Base-by-base conservation (phyloP, 805 yeast species). In the Metschnikowia continentalis region DNA sequence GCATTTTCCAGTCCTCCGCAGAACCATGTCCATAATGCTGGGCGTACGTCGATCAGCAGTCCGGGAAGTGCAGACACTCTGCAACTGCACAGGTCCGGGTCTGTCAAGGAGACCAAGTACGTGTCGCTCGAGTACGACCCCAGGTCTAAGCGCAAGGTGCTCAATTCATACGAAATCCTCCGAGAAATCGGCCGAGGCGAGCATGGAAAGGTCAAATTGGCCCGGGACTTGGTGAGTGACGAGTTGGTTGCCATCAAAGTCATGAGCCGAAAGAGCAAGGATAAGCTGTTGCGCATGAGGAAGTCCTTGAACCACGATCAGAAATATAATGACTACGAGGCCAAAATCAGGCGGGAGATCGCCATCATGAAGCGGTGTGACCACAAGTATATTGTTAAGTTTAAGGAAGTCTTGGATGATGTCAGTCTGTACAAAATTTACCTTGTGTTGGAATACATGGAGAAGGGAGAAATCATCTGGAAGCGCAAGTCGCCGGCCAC, bases 141-240 rank as follows among this genome's bases (percentile, higher is more conserved):
- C 0, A 79, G 86, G 4, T 82, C 86, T 1, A 83, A 86, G 54
- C 80, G 94, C 46, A 88, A 91, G 64, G 82, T 86, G 35, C 75
- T 94, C 54, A 94, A 94, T 69, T 83, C 95, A 0, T 94, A 91
- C 65, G 99, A 94, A 67, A 88, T 94, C 35, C 69, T 90, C 32
- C 76, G 79, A 23, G 97, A 91, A 69, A 75, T 94, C 30, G 99
- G 99, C 10, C 77, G 88, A 35, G 99, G 99, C n/a, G 96, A 91
- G 66, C 98, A 92, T 69, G 98, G 99, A n/a, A 92, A 90, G 66
- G 99, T 94, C 40, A 94, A 94, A 66, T 76, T 94, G 17, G 99
- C 96, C 0, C 80, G 80, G 53, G 92, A 91, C 64, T 68, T 84
- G 49, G 75, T 79, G n/a, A 68, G 77, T 5, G 74, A 78, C 42